A percentile compares a stretch with the other conserved stretches of the same genome.
phyloP scores from a whole-genome alignment of 2,329 filamentous ascomycete species.

The Didymella pinodella region DNA sequence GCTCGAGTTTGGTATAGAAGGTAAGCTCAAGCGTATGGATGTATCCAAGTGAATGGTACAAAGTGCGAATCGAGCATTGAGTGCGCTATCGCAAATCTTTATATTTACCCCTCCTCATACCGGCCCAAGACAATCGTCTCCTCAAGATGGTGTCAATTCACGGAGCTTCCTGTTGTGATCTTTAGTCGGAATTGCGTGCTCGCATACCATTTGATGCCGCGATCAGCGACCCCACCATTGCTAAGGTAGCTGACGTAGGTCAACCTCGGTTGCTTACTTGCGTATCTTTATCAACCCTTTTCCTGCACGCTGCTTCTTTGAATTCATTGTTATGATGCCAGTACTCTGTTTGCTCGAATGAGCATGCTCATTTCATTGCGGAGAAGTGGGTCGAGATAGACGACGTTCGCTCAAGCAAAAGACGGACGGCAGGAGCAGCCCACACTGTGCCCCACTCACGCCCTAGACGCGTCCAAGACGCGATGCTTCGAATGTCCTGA shows the following conservation, averaged over 20 bases:
- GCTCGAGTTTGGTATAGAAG: conserved; percentile 1
- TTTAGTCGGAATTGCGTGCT: conserved; percentile 45
- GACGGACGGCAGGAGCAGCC: conserved; percentile 10
- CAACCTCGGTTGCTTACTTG: conserved; percentile 17
- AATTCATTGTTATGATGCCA: neutral
- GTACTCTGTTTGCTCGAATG: neutral
- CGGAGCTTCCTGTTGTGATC: conserved; percentile 35
- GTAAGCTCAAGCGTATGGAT: conserved; percentile 1
- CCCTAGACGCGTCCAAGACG: conserved; percentile 17
- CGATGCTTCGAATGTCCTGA: neutral
- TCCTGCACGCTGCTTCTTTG: neutral
- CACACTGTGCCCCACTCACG: conserved; percentile 18
- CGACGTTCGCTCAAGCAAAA: conserved; percentile 18
- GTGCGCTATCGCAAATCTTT: conserved; percentile 22
- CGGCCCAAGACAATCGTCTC: conserved; percentile 23
- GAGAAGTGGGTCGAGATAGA: conserved; percentile 1
- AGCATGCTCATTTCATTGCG: neutral
- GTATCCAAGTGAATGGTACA: conserved; percentile 9
- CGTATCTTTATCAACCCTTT: conserved; percentile 2
- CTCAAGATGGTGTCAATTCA: conserved; percentile 27
- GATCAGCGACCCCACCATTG: conserved; percentile 22
- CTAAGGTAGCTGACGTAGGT: conserved; percentile 18
- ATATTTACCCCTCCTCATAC: conserved; percentile 24
- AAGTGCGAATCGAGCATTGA: neutral
- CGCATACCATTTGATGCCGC: conserved; percentile 24